Conservation (phyloP, 108 stramenopile genomes). For the Skeletonema marinoi region DNA sequence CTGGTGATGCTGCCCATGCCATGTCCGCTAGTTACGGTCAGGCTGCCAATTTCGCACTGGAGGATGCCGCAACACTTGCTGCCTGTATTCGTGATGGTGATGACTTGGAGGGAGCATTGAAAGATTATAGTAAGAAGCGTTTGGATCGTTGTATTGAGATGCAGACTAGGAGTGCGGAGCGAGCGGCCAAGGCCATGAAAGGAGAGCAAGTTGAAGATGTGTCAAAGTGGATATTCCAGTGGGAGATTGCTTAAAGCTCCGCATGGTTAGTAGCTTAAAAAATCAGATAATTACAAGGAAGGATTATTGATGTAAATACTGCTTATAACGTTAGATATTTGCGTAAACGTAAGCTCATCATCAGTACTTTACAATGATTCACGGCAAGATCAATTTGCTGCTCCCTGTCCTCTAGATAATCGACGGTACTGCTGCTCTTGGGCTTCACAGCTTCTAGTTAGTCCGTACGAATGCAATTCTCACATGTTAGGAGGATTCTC, state of each 20-base stretch:
- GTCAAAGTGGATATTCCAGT: slow-evolving; percentile 16
- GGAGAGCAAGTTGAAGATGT: slow-evolving; percentile 9
- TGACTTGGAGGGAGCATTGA: not conserved
- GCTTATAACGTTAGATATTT: too few relatives aligned
- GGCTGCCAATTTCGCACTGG: slow-evolving; percentile 17
- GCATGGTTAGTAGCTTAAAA: too few relatives aligned
- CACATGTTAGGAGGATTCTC: too few relatives aligned
- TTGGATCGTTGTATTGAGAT: slow-evolving; percentile 17
- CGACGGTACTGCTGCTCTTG: too few relatives aligned
- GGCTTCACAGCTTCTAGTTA: too few relatives aligned
- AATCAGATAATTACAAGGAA: too few relatives aligned
- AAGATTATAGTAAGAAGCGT: slow-evolving; percentile 1
- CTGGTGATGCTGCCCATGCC: slow-evolving; percentile 6
- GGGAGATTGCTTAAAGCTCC: slow-evolving; percentile 7
- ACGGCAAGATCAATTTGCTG: too few relatives aligned
- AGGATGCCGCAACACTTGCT: slow-evolving; percentile 13
- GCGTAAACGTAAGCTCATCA: too few relatives aligned
- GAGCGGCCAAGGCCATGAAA: slow-evolving; percentile 15
- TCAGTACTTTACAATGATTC: too few relatives aligned
- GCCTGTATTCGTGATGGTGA: slow-evolving; percentile 10
- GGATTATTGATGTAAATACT: too few relatives aligned
- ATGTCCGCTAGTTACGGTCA: slow-evolving; percentile 11
- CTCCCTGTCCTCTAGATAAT: too few relatives aligned
- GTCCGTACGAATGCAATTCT: too few relatives aligned
- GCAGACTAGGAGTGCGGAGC: slow-evolving; percentile 10